Evolutionary conservation across 495 filamentous ascomycete species (phyloP).

Genomic region (Bacidia rubella): DNA sequence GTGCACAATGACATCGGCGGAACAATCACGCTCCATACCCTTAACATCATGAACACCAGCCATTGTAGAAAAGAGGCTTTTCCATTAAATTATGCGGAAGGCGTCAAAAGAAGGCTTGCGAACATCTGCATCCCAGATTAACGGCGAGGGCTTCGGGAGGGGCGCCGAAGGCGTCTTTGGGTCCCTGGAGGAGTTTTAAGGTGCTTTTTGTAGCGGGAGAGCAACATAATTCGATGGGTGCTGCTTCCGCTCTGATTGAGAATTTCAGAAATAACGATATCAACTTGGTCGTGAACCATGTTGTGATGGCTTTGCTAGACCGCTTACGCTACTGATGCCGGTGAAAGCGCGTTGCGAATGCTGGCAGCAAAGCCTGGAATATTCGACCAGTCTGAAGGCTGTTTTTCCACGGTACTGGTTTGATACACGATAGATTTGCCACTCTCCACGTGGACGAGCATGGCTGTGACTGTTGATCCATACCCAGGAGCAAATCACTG

Average conservation of each 20-base stretch:
- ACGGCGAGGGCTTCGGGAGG: not conserved
- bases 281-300: no score
- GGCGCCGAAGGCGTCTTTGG: not conserved
- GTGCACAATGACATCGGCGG: slow-evolving; percentile 10
- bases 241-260: not conserved
- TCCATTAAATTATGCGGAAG: not conserved
- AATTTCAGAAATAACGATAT: no score
- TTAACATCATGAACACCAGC: no score
- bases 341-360: no score
- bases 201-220: not conserved
- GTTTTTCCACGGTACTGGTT: not conserved
- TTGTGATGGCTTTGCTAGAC: no score
- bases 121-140: not conserved
- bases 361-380: no score
- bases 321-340: no score
- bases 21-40: no score
- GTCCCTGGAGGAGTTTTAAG: not conserved
- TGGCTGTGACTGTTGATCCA: not conserved
- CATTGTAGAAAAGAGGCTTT: not conserved
- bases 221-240: not conserved
- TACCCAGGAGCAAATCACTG: not conserved
- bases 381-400: no score
- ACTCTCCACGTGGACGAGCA: not conserved
- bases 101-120: not conserved
- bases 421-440: no score